Conservation (phyloP, 2,329 filamentous ascomycete genomes). For the Pyrenophora teres region DNA sequence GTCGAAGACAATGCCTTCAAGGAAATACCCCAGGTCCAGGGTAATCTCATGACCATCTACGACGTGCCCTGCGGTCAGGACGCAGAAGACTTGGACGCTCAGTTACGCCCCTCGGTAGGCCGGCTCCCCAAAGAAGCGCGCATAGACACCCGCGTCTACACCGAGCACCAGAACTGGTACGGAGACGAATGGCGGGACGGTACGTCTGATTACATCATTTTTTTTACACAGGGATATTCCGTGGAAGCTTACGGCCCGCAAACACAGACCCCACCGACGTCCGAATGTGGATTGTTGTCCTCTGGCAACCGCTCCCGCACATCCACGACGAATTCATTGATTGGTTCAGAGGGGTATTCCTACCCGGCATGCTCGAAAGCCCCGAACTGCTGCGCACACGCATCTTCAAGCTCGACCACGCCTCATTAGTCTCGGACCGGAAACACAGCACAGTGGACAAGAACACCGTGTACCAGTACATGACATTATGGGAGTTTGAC, state of each 20-base stretch:
- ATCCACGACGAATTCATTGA: slow-evolving; percentile 18
- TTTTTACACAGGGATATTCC: background rate
- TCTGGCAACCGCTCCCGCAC: slow-evolving; percentile 14
- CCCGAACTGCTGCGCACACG: slow-evolving; percentile 18
- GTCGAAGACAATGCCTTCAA: slow-evolving; percentile 19
- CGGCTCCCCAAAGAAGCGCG: slow-evolving; percentile 10
- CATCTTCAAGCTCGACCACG: slow-evolving; percentile 20
- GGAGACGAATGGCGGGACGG: slow-evolving; percentile 18
- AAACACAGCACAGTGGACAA: slow-evolving; percentile 5
- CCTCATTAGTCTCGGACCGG: slow-evolving; percentile 7
- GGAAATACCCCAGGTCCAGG: slow-evolving; percentile 15
- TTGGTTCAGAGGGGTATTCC: slow-evolving; percentile 18
- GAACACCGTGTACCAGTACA: slow-evolving; percentile 14
- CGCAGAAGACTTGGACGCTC: slow-evolving; percentile 12
- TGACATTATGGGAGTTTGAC: slow-evolving; percentile 24
- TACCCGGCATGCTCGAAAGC: slow-evolving; percentile 20
- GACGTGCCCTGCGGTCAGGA: slow-evolving; percentile 12
- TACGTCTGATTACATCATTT: background rate
- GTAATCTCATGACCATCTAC: slow-evolving; percentile 17
- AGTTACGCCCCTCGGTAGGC: slow-evolving; percentile 5
- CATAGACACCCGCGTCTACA: slow-evolving; percentile 14
- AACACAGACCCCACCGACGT: slow-evolving; percentile 14
- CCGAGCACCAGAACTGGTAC: slow-evolving; percentile 11
- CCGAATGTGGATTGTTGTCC: slow-evolving; percentile 18
- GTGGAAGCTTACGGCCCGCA: slow-evolving; percentile 2